These are phyloP conservation scores for Neonectria faginata DNA, from an alignment of 2,329 filamentous ascomycete genomes.

Conservation along the genomic window DNA sequence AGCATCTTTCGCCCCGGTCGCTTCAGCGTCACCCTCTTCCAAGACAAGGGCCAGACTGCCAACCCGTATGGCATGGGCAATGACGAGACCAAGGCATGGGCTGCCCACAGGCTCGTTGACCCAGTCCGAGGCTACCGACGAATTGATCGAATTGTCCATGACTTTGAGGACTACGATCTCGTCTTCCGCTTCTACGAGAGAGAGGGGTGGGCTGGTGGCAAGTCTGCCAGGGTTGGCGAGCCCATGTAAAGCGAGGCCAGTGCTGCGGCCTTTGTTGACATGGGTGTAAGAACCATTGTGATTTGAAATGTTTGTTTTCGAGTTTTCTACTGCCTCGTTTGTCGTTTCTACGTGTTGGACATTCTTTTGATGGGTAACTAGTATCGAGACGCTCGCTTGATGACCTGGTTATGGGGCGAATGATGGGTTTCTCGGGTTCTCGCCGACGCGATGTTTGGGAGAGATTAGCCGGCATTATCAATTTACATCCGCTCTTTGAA, in stretches of 20 bases:
- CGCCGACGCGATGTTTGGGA: not conserved
- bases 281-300: not conserved
- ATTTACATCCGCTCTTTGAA: conserved; percentile 17
- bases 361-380: conserved; percentile 16
- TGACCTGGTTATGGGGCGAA: not conserved
- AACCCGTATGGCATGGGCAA: conserved; percentile 55
- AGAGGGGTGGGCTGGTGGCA: conserved; percentile 76
- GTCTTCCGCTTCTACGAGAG: conserved; percentile 97
- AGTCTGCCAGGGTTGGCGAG: conserved; percentile 67
- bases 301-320: conserved; percentile 2
- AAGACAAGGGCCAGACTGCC: conserved; percentile 76
- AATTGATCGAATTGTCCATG: conserved; percentile 94
- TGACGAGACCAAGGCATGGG: conserved; percentile 52
- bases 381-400: not conserved
- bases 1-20: conserved; percentile 97
- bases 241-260: conserved; percentile 48
- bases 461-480: not conserved
- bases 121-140: conserved; percentile 86
- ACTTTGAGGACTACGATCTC: conserved; percentile 96
- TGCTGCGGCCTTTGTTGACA: conserved; percentile 8
- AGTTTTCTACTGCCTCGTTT: not conserved
- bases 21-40: conserved; percentile 96
- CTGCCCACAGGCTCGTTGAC: conserved; percentile 73
- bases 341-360: conserved; percentile 13
- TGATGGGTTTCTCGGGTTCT: not conserved